These are phyloP conservation scores for Dictyostelium purpureum DNA, from an alignment of 78 protist genomes.

Conservation along the genomic window DNA sequence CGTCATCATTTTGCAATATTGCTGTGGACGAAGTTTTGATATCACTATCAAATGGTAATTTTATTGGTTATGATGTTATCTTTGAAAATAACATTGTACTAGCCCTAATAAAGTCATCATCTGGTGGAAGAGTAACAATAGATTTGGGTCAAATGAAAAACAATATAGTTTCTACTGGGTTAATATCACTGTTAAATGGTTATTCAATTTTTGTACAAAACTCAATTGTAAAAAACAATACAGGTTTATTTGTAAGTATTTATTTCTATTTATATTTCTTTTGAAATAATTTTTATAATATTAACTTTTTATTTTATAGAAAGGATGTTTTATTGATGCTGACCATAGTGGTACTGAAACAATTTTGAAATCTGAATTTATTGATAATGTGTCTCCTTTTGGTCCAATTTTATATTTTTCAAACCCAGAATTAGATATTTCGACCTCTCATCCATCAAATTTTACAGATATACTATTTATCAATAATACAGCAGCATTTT, in stretches of 20 bases:
- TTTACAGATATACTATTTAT: neutral
- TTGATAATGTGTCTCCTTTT: constrained; percentile 17
- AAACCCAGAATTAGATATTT: neutral
- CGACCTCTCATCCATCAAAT: neutral
- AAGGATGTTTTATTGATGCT: constrained; percentile 36
- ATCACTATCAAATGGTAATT: constrained; percentile 28
- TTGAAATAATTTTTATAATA: no score
- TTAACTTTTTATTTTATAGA: neutral
- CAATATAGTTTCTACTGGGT: neutral
- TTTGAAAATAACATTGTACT: neutral
- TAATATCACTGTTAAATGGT: neutral
- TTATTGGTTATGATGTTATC: neutral
- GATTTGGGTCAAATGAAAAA: neutral
- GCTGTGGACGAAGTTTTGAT: neutral
- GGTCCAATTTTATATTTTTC: constrained; percentile 47
- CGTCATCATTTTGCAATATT: constrained; percentile 3
- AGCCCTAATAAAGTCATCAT: neutral
- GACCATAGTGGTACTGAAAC: constrained; percentile 43
- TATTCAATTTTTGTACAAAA: constrained; percentile 1
- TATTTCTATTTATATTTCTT: no score
- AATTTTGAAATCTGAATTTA: neutral
- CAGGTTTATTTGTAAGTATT: neutral
- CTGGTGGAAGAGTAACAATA: neutral
- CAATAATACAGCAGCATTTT: neutral
- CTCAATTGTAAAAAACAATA: neutral